phyloP scores from a whole-genome alignment of 2,329 filamentous ascomycete genomes.

The Diaporthe eres region DNA sequence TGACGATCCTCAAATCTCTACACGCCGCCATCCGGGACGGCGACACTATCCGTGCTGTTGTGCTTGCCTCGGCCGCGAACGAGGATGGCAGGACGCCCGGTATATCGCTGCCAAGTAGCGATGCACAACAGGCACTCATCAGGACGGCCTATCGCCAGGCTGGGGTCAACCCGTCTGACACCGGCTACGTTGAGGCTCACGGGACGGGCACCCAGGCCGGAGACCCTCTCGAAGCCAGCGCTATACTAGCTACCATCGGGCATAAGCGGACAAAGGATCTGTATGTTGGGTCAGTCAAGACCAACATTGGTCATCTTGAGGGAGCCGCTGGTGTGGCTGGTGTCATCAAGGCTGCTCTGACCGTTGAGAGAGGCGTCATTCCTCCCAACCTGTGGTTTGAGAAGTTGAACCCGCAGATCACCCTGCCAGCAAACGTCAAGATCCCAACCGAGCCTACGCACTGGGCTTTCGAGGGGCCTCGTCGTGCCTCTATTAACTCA shows the following conservation, averaged over 20 bases:
- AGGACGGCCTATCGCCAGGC: constrained; percentile 46
- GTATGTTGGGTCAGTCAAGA: constrained; percentile 44
- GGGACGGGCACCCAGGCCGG: constrained; percentile 35
- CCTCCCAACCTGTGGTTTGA: constrained; percentile 47
- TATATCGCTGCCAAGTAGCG: constrained; percentile 55
- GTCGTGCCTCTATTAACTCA: constrained; percentile 9
- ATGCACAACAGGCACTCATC: constrained; percentile 50
- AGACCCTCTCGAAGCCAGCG: constrained; percentile 1
- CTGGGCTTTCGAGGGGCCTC: not conserved
- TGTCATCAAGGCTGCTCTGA: constrained; percentile 11
- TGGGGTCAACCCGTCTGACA: constrained; percentile 35
- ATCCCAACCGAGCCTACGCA: not conserved
- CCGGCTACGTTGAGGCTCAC: constrained; percentile 46
- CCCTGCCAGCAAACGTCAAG: not conserved
- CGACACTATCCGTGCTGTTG: constrained; percentile 52
- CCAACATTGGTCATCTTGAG: constrained; percentile 44
- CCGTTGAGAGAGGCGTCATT: constrained; percentile 41
- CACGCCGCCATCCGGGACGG: constrained; percentile 56
- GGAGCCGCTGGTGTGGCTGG: constrained; percentile 22
- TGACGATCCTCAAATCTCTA: constrained; percentile 58
- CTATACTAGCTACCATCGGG: constrained; percentile 23
- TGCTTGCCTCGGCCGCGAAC: constrained; percentile 51
- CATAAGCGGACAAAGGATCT: constrained; percentile 39
- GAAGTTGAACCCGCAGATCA: constrained; percentile 36
- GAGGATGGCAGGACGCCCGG: constrained; percentile 54